phyloP scores from a whole-genome alignment of 306 rosid species.

The Abrus pulchellus region DNA sequence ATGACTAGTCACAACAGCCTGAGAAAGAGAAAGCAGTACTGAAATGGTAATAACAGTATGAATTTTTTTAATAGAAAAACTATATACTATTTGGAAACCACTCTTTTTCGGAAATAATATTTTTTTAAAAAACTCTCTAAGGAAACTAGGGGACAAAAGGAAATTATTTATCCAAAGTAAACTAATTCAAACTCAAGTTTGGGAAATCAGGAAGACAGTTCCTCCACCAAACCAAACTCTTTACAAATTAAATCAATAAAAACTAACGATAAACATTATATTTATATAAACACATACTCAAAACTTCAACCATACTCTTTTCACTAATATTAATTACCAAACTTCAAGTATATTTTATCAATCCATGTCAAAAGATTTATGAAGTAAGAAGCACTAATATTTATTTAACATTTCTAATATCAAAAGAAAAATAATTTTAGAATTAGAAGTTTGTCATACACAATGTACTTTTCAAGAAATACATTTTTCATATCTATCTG shows the following conservation, averaged over 20 bases:
- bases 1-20: constrained; percentile 97
- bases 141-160: not conserved
- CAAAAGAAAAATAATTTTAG: constrained; percentile 18
- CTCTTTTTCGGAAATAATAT: not conserved
- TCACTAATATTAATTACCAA: constrained; percentile 34
- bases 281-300: constrained; percentile 6
- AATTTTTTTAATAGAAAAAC: constrained; percentile 23
- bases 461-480: not conserved
- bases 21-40: constrained; percentile 49
- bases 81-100: constrained; percentile 3
- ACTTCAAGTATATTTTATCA: constrained; percentile 21
- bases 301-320: constrained; percentile 21
- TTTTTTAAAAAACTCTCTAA: not conserved
- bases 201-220: constrained; percentile 23
- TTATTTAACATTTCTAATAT: not conserved
- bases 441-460: constrained; percentile 33
- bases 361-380: constrained; percentile 4
- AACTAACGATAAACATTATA: not conserved
- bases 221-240: not conserved
- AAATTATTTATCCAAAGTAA: not conserved
- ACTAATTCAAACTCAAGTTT: not conserved
- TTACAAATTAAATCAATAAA: not conserved
- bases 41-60: constrained; percentile 24
- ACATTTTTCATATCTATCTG: constrained; percentile 32
- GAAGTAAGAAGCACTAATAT: not conserved